Base-by-base conservation (phyloP, 768 basidiomycete genomes). In the Boletus subparvulus region DNA sequence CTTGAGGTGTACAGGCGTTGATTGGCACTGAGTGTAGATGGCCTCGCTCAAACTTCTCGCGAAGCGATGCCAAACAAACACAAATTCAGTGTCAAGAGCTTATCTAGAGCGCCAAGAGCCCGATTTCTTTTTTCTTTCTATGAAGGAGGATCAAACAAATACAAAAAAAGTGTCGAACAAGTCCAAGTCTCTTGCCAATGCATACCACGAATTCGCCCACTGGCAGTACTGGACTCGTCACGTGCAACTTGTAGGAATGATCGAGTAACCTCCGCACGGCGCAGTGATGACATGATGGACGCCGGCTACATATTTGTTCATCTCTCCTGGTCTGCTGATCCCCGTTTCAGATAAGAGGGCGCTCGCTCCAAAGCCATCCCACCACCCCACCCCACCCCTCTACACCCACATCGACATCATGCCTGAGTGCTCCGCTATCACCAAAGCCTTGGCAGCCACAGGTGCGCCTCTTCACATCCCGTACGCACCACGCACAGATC, bases 371-470 rank as follows among this genome's bases (percentile, higher is more conserved):
- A 8, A 35, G 13, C 35, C 19, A 21, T 32, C 50, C 3, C 26
- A 52, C 43, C 39, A 21, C 40, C 28, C 43, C 39, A 45, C 36
- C 44, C 47, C 7, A 54, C 47, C 48, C 14, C 13, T 1, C 35
- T 35, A 69, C 41, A 26, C 30, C 55, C 54, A 84, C 81, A 80
- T 72, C 80, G 47, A 74, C 80, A 52, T 74, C 78, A 72, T 80
- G 44, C 19, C 52, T 11, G 79, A 78, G 66, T 89, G 88, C 71
- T 62, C 77, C 62, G 86, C 85, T 46, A 74, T 90, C 62, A 74
- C 74, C 60, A 73, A 72, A 30, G 86, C 85, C 13, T 76, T 82
- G 74, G 50, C 63, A 2, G 73, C 65, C 63, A 74, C 77, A 59
- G 82, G 87, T 87, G 54, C n/a, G 57, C 19, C 32, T 16, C 37